Conservation (phyloP, 2,329 filamentous ascomycete genomes). For the Aureobasidium sp. region DNA sequence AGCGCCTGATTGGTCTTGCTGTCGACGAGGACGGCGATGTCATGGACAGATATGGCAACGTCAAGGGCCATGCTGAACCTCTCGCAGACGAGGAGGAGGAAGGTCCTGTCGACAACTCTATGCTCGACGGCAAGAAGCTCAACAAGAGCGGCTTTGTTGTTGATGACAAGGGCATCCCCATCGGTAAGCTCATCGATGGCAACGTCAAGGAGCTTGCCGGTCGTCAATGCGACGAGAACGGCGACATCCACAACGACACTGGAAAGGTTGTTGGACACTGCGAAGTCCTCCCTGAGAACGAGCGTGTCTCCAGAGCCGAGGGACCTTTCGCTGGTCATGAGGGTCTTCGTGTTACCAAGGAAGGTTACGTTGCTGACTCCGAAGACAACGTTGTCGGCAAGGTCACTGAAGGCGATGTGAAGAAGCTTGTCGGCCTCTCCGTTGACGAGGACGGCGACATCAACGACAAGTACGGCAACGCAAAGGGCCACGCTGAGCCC, state of each 20-base stretch:
- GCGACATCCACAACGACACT: constrained; percentile 63
- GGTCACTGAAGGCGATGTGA: constrained; percentile 51
- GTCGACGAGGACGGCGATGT: constrained; percentile 58
- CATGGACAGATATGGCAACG: constrained; percentile 53
- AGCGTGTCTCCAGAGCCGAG: constrained; percentile 45
- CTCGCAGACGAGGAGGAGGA: constrained; percentile 39
- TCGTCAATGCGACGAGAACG: constrained; percentile 62
- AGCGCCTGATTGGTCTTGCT: constrained; percentile 50
- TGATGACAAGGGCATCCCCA: constrained; percentile 40
- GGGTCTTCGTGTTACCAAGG: constrained; percentile 40
- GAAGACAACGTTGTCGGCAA: constrained; percentile 44
- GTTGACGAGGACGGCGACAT: constrained; percentile 58
- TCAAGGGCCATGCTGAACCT: constrained; percentile 52
- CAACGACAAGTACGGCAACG: constrained; percentile 53
- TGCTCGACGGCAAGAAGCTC: constrained; percentile 38
- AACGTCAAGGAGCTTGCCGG: constrained; percentile 56
- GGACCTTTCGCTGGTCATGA: constrained; percentile 43
- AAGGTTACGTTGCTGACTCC: constrained; percentile 42
- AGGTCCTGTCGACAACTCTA: constrained; percentile 36
- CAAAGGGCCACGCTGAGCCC: constrained; percentile 52
- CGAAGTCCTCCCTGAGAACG: constrained; percentile 59
- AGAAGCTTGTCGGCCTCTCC: constrained; percentile 50
- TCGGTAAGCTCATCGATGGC: constrained; percentile 60
- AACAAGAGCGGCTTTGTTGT: constrained; percentile 46
- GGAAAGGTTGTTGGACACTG: constrained; percentile 61